Evolutionary conservation across 306 rosid species (phyloP).

Genomic region (Neltuma alba): DNA sequence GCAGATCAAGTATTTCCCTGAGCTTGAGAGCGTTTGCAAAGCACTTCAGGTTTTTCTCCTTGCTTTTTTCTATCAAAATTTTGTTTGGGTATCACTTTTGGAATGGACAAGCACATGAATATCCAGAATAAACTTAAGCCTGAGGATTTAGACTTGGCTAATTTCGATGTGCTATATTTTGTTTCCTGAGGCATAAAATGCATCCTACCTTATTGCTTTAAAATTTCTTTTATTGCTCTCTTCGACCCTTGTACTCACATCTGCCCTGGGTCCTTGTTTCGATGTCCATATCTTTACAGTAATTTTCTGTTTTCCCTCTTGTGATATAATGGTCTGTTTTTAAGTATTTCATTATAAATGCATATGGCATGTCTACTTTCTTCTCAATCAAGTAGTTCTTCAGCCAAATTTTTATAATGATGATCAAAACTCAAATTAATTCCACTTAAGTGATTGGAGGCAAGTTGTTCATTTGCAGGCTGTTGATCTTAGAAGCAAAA

Average conservation of each 20-base stretch:
- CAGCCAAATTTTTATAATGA: conserved; percentile 17
- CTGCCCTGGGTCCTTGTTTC: not conserved
- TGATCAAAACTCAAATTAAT: conserved; percentile 14
- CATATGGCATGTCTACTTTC: conserved; percentile 27
- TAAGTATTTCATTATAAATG: conserved; percentile 24
- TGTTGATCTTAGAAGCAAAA: conserved; percentile 75
- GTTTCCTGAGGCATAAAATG: conserved; percentile 29
- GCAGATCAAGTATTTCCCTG: conserved; percentile 65
- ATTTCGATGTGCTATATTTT: conserved; percentile 8
- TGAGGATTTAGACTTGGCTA: not conserved
- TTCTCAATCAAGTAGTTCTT: conserved; percentile 8
- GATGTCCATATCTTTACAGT: conserved; percentile 10
- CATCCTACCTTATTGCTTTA: not conserved
- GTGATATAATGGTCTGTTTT: conserved; percentile 13
- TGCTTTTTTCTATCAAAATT: conserved; percentile 27
- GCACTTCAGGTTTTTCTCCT: conserved; percentile 85
- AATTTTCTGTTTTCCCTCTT: conserved; percentile 18
- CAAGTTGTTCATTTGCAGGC: conserved; percentile 67
- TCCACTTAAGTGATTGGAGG: conserved; percentile 39
- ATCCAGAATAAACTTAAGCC: not conserved
- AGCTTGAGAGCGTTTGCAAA: conserved; percentile 78
- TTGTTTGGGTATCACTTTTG: not conserved
- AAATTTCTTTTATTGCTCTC: not conserved
- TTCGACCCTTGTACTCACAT: conserved; percentile 3
- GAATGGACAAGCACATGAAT: not conserved